phyloP scores from a whole-genome alignment of 768 basidiomycete genomes.

The Podaxis rugospora region DNA sequence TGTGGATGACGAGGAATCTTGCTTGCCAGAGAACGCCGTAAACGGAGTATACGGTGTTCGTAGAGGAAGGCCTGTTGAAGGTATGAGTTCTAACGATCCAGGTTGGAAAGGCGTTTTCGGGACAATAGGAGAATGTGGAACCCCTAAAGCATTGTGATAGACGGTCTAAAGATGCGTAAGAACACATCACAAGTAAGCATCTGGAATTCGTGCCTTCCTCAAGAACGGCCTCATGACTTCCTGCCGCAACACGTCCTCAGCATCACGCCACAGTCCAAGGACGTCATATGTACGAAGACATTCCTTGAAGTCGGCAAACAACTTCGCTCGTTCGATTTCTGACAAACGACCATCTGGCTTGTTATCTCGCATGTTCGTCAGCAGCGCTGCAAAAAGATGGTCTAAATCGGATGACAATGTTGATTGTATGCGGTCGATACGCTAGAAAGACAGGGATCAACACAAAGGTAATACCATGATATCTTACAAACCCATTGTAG shows the following conservation, averaged over 20 bases:
- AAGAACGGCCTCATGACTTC: slow-evolving; percentile 74
- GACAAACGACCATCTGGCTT: slow-evolving; percentile 44
- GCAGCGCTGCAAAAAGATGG: slow-evolving; percentile 64
- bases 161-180: slow-evolving; percentile 52
- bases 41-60: slow-evolving; percentile 49
- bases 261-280: slow-evolving; percentile 79
- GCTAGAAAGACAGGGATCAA: slow-evolving; percentile 32
- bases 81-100: slow-evolving; percentile 21
- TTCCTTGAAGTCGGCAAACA: slow-evolving; percentile 65
- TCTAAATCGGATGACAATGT: slow-evolving; percentile 87
- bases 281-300: slow-evolving; percentile 77
- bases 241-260: slow-evolving; percentile 78
- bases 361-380: slow-evolving; percentile 46
- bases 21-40: slow-evolving; percentile 49
- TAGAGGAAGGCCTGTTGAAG: slow-evolving; percentile 27
- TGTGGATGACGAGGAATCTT: slow-evolving; percentile 42
- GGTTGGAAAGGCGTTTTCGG: slow-evolving; percentile 71
- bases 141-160: slow-evolving; percentile 60
- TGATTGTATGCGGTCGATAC: slow-evolving; percentile 78
- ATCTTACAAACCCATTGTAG: slow-evolving; percentile 73
- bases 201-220: slow-evolving; percentile 55
- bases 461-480: slow-evolving; percentile 8
- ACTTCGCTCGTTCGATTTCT: slow-evolving; percentile 63
- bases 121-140: slow-evolving; percentile 68
- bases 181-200: background rate